Evolutionary conservation across 495 filamentous ascomycete genomes (phyloP), one percentile per base, ranked within the genome.

Genomic region (Neurospora sp.): DNA sequence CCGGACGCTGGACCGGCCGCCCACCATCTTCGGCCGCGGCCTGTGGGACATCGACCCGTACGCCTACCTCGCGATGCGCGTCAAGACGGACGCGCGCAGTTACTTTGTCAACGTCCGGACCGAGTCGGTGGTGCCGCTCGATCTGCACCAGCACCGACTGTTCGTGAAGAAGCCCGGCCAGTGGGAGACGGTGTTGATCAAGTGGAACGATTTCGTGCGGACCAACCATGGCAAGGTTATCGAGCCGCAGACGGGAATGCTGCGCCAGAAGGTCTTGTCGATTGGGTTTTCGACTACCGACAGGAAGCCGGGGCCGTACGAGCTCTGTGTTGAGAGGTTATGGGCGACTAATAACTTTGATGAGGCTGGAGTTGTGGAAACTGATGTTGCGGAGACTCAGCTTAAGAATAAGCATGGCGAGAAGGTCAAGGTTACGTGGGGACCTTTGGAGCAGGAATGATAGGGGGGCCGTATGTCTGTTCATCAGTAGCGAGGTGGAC

Each of bases 21-120:
- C 84, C 14, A 92, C 90, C 0, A 72, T 98, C 7, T 97, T 98
- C 79, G 96, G 96, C 14, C 90, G 89, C 70, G 84, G 89, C 23
- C 84, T 92, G 44, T 97, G 93, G 93, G 90, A 99, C 79, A 90
- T 97, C 71, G 94, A 97, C 74, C 90, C 91, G 3, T 97, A 97
- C 81, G 81, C 86, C 7, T 98, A 93, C 81, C 89, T 98, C 9
- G 96, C 93, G 0, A 81, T 99, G 78, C 90, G 94, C n/a, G 86
- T 98, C 75, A 95, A 93, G 81, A 93, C 91, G 35, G 96, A 98
- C 82, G 94, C 95, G 14, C 85, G 95, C 10, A 91, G 92, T 75
- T 99, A 98, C 83, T 93, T 96, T 70, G 90, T 99, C 70, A 99
- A 99, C 81, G 84, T 99, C 44, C 96, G 98, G 85, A 97, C 94